Evolutionary conservation across 1,284 basidiomycete species (phyloP).

Genomic region (Moesziomyces globuligerus): DNA sequence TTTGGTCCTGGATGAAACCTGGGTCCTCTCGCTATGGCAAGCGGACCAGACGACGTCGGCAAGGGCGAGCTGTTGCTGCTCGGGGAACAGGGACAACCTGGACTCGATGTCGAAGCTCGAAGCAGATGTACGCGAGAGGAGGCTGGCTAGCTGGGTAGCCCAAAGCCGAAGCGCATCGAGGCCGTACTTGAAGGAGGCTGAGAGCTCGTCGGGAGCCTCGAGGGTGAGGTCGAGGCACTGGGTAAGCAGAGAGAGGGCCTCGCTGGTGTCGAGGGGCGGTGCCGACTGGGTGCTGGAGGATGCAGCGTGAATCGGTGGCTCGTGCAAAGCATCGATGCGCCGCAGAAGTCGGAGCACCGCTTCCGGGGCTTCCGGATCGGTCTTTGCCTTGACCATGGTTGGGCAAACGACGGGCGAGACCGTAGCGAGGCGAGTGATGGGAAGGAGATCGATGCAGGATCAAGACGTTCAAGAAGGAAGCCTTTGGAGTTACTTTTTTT

Average conservation of each 20-base stretch:
- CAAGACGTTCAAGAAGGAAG: not conserved
- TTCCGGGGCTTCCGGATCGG: constrained; percentile 37
- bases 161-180: constrained; percentile 45
- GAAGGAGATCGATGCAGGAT: constrained; percentile 3
- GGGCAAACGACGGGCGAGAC: not conserved
- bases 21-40: constrained; percentile 37
- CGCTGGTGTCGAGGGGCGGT: constrained; percentile 8
- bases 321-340: constrained; percentile 25
- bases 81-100: constrained; percentile 20
- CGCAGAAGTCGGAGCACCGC: constrained; percentile 36
- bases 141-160: constrained; percentile 18
- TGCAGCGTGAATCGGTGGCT: constrained; percentile 1
- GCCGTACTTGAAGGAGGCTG: constrained; percentile 40
- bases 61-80: constrained; percentile 34
- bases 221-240: constrained; percentile 32
- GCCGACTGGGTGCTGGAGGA: constrained; percentile 20
- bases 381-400: constrained; percentile 45
- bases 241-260: constrained; percentile 27
- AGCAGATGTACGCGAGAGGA: constrained; percentile 9
- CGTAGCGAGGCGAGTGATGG: not conserved
- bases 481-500: no score
- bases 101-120: constrained; percentile 2
- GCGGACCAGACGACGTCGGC: constrained; percentile 48
- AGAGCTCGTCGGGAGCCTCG: constrained; percentile 34
- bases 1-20: constrained; percentile 35